Evolutionary conservation across 2,329 filamentous ascomycete species (phyloP).

Genomic region (Hymenoscyphus repandus): DNA sequence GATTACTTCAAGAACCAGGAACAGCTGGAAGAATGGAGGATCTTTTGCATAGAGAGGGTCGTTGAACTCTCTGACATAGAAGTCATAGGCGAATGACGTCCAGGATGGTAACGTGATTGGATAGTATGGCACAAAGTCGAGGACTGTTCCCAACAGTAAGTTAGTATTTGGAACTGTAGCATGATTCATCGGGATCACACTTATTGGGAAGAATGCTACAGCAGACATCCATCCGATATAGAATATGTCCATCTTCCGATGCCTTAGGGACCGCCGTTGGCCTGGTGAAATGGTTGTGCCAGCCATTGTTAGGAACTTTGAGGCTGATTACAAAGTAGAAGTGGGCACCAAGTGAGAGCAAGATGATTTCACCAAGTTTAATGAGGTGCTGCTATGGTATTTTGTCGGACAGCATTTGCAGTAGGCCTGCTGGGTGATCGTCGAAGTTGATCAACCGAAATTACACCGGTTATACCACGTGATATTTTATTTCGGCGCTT

Average conservation of each 20-base stretch:
- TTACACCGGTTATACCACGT: no score
- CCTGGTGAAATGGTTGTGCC: no score
- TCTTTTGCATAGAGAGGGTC: neutral
- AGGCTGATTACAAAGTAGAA: no score
- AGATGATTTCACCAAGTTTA: no score
- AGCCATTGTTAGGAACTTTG: no score
- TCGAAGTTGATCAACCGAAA: no score
- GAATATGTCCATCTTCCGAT: neutral
- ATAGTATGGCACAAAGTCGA: conserved; percentile 1
- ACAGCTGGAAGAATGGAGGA: conserved; percentile 2
- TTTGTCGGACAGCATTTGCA: no score
- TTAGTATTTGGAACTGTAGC: neutral
- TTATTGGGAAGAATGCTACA: neutral
- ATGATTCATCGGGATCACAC: neutral
- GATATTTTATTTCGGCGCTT: no score
- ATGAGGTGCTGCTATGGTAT: no score
- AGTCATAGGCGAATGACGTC: neutral
- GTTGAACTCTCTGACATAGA: neutral
- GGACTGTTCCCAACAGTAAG: neutral
- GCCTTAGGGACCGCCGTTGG: neutral
- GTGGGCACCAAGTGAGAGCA: no score
- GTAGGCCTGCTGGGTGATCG: no score
- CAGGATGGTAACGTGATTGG: neutral
- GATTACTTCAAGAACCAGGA: neutral
- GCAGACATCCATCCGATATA: neutral